These are phyloP conservation scores for Aegilops longissima DNA, from an alignment of 176 grass and related monocot species.

Conservation along the genomic window DNA sequence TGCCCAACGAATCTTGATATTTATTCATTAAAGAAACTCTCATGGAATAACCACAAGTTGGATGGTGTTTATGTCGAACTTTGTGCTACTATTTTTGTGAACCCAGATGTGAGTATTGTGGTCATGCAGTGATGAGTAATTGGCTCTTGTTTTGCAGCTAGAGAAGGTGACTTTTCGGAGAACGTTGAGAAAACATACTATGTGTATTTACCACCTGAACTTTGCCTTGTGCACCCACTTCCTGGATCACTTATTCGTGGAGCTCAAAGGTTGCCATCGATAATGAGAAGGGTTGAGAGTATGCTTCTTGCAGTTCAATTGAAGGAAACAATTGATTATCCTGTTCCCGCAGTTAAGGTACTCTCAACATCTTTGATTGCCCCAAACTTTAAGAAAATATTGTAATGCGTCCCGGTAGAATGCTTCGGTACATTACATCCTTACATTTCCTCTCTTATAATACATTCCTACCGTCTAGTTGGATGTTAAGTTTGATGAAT, in stretches of 20 bases:
- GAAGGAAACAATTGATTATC: conserved; percentile 87
- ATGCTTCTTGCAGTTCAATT: conserved; percentile 98
- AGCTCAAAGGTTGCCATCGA: conserved; percentile 92
- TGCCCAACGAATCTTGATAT: not conserved
- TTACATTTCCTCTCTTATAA: conserved; percentile 2
- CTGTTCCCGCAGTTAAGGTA: conserved; percentile 84
- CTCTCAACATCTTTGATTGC: conserved; percentile 12
- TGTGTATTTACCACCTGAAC: conserved; percentile 93
- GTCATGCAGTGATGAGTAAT: conserved; percentile 16
- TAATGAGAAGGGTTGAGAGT: conserved; percentile 98
- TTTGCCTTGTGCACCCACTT: conserved; percentile 94
- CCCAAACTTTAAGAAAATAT: not conserved
- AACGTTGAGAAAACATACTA: conserved; percentile 99
- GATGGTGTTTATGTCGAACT: conserved; percentile 1
- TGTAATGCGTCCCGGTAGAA: not conserved
- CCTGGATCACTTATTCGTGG: conserved; percentile 84
- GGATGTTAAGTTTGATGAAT: conserved; percentile 29
- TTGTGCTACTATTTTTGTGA: conserved; percentile 10
- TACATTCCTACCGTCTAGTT: not conserved
- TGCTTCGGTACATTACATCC: not conserved
- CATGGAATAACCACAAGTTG: not conserved
- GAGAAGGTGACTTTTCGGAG: conserved; percentile 69
- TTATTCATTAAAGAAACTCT: conserved; percentile 18
- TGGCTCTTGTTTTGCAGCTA: conserved; percentile 41
- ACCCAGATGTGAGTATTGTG: not conserved